Evolutionary conservation across 2,329 filamentous ascomycete species (phyloP), one percentile per base, ranked within the genome.

Genomic region (Colletotrichum nymphaeae): DNA sequence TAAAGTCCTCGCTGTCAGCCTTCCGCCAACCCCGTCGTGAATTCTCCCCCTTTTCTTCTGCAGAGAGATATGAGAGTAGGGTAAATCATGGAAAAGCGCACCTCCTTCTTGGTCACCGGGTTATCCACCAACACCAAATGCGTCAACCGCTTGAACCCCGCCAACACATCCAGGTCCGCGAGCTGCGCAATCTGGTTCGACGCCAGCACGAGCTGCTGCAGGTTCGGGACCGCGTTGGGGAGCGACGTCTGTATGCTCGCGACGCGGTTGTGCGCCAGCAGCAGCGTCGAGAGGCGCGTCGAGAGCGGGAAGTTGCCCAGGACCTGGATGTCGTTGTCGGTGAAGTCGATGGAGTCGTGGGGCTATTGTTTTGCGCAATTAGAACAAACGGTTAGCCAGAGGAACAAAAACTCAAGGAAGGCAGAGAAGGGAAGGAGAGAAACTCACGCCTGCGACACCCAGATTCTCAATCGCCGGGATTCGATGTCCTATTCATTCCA

Each of bases 401-500:
- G 37, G 16, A 14, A 35, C 12, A 49, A 67, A 49, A 37, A 42
- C 7, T 42, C 37, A 19, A 19, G 37, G 16, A n/a, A 56, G 32
- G 19, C 42, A 32, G 64, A 57, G 52, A 55, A 49, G 70, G 12
- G 22, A 30, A 35, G 67, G 63, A 56, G 60, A 67, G 63, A 67
- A 63, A 91, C 93, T 81, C 86, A 97, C 95, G 81, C 94, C 94
- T 79, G 97, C 96, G 81, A 95, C 94, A 88, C 97, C 97, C 86
- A 99, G 86, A 85, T 99, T 99, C 88, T 99, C 97, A 87, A 99
- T 98, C 74, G 93, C 91, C 80, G 96, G 95, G 83, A 99, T 98
- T 87, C 97, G 95, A 87, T 98, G 95, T 87, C 97, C 97, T 99
- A 91, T 88, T 91, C 79, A 84, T 81, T 49, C 67, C 62, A 49